Percentiles rank a stretch among this genome's conserved stretches.
phyloP scores from a whole-genome alignment of 2,329 filamentous ascomycete species.

The Aureobasidium sp. region DNA sequence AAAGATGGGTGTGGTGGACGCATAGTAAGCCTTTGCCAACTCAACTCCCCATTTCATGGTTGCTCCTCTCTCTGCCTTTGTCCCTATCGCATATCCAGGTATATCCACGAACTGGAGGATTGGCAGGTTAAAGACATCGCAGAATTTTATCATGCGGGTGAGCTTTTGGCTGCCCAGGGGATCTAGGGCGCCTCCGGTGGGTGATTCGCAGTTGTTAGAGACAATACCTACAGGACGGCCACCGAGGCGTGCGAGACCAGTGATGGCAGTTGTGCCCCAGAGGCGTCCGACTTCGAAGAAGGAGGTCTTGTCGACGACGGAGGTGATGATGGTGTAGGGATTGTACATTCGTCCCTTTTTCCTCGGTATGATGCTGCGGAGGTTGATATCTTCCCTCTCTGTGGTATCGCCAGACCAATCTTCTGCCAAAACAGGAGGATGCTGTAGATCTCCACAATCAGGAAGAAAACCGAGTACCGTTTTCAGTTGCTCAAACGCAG shows the following conservation, averaged over 20 bases:
- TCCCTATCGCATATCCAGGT: conserved; percentile 58
- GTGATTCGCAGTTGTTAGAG: conserved; percentile 54
- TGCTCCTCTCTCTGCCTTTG: conserved; percentile 54
- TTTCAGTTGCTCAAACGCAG: conserved; percentile 55
- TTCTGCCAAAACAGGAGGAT: conserved; percentile 38
- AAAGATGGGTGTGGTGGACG: conserved; percentile 57
- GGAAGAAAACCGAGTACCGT: conserved; percentile 53
- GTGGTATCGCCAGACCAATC: conserved; percentile 38
- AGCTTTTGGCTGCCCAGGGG: conserved; percentile 56
- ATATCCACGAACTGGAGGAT: conserved; percentile 58
- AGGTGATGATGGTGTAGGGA: conserved; percentile 49
- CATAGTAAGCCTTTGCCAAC: conserved; percentile 55
- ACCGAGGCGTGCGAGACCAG: conserved; percentile 52
- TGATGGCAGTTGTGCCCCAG: conserved; percentile 57
- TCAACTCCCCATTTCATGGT: conserved; percentile 60
- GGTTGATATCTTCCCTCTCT: conserved; percentile 40
- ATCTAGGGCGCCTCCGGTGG: conserved; percentile 55
- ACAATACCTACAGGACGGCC: conserved; percentile 54
- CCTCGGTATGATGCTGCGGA: conserved; percentile 53
- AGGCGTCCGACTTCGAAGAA: conserved; percentile 60
- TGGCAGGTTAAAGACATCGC: conserved; percentile 59
- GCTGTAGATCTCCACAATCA: conserved; percentile 49
- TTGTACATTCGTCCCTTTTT: conserved; percentile 55
- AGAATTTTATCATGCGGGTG: conserved; percentile 53
- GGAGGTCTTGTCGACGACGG: conserved; percentile 48